Evolutionary conservation across 768 basidiomycete genomes (phyloP), one percentile per base, ranked within the genome.

Genomic region (Tricholoma matsutake): DNA sequence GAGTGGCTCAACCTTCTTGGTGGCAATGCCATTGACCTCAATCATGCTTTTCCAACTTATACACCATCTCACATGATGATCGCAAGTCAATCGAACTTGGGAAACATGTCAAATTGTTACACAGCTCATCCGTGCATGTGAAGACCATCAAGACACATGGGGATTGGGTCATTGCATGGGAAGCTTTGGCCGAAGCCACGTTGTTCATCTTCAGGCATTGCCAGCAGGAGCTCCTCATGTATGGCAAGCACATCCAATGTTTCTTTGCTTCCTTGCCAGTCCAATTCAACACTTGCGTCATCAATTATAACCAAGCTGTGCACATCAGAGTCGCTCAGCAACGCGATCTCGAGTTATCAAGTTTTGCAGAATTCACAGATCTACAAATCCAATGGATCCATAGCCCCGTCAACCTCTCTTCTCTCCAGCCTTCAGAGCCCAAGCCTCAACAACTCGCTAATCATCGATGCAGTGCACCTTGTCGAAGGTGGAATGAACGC

Each of bases 81-180:
- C 22, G 22, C 1, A 3, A 25, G 22, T 25, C 22, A 25, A 25
- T 25, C 3, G 22, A 25, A 25, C 22, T 25, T 45, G 13, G 16
- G 28, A 20, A 45, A 20, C 13, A 57, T 18, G 8, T 61, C 35
- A 55, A 61, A n/a, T 16, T 62, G 22, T 16, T 56, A 18, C 6
- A 54, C 13, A 60, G 66, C 4, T 1, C 54, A 11, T 9, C 56
- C 16, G 31, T 52, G 49, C 57, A 65, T 0, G 58, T 63, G 4
- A 53, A 62, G 32, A 58, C 1, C 22, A 3, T 25, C 22, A 25
- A 25, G 22, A 25, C 22, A 25, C 22, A 25, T 25, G 22, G 22
- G 22, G 65, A 75, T 14, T 74, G 69, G 68, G 39, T 61, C 45
- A 60, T 62, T n/a, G 69, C 73, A 2, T 75, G 68, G 64, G 32